Evolutionary conservation across 495 filamentous ascomycete genomes (phyloP).

Genomic region (Penicillium canariense): DNA sequence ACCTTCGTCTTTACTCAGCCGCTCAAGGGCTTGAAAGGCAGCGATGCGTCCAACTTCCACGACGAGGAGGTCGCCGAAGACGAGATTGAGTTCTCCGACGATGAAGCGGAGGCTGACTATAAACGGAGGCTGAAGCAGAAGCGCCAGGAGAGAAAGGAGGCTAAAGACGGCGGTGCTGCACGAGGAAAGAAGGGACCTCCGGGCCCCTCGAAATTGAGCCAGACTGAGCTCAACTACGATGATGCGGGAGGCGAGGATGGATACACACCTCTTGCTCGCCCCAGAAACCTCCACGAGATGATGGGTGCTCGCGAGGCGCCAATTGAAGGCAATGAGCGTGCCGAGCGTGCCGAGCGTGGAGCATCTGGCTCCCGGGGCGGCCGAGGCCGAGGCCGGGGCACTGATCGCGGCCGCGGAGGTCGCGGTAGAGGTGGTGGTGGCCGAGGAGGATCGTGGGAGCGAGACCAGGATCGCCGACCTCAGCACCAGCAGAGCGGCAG

Average conservation of each 20-base stretch:
- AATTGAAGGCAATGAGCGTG: conserved; percentile 40
- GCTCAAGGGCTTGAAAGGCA: conserved; percentile 72
- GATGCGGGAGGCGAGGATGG: conserved; percentile 50
- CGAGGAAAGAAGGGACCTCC: conserved; percentile 33
- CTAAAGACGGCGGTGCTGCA: conserved; percentile 32
- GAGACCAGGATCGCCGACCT: conserved; percentile 40
- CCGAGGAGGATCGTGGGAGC: conserved; percentile 47
- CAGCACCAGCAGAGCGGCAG: conserved; percentile 32
- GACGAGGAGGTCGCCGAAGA: conserved; percentile 87
- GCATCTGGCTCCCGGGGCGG: conserved; percentile 38
- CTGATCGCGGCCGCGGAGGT: conserved; percentile 47
- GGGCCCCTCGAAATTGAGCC: conserved; percentile 41
- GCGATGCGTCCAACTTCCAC: conserved; percentile 89
- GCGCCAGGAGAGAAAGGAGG: conserved; percentile 47
- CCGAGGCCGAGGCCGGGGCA: conserved; percentile 40
- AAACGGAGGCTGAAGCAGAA: conserved; percentile 67
- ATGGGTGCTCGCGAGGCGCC: conserved; percentile 46
- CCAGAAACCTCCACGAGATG: conserved; percentile 56
- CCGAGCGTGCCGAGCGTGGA: conserved; percentile 23
- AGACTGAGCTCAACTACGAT: conserved; percentile 54
- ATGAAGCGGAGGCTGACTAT: conserved; percentile 85
- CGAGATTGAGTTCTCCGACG: conserved; percentile 92
- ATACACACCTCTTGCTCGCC: conserved; percentile 68
- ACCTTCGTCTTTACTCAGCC: conserved; percentile 80
- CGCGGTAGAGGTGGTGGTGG: conserved; percentile 44